Base-by-base conservation (phyloP, 495 filamentous ascomycete genomes). In the Aspergillus taichungensis region DNA sequence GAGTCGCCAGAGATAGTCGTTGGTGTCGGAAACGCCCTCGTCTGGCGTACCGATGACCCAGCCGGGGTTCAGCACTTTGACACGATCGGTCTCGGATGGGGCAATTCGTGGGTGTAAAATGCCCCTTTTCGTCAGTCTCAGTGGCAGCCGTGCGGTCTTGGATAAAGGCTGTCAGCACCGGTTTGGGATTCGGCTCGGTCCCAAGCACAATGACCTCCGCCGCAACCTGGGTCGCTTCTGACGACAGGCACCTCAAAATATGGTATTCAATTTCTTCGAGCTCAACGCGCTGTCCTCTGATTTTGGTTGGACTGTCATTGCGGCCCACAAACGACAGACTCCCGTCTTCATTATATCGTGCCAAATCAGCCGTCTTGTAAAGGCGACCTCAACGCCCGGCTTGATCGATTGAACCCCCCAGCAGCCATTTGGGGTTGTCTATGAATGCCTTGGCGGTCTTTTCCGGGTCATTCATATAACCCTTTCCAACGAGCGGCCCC, bases 251-350 rank as follows among this genome's bases (percentile, higher is more conserved):
- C 18, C 4, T 24, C 18, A 24, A 24, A 28, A 54, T 24, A 55
- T 61, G 46, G 43, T 50, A 32, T 46, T 65, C 68, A 30, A 76
- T 51, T 27, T 76, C 72, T 2, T 50, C 52, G 1, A 73, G 52
- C 6, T 76, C 68, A 6, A 76, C 42, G 2, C 73, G 65, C 10
- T 74, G 50, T 1, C 73, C 71, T 0, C 61, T 53, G 14, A 76
- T 52, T 47, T 72, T 68, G 13, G 67, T 57, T 36, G 71, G 69
- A 6, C 43, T 60, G 43, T 74, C 70, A 5, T 60, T 62, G 14
- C 64, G 60, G 6, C 61, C 61, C 6, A 64, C 24, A 45, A 52
- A 62, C 1, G 42, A 8, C 1, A 66, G 30, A 6, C 45, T 42
- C 7, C 61, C 61, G 36, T 59, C 53, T 8, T 51, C n/a, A 14